Evolutionary conservation across 1,284 basidiomycete species (phyloP).

Genomic region (Papiliotrema laurentii): DNA sequence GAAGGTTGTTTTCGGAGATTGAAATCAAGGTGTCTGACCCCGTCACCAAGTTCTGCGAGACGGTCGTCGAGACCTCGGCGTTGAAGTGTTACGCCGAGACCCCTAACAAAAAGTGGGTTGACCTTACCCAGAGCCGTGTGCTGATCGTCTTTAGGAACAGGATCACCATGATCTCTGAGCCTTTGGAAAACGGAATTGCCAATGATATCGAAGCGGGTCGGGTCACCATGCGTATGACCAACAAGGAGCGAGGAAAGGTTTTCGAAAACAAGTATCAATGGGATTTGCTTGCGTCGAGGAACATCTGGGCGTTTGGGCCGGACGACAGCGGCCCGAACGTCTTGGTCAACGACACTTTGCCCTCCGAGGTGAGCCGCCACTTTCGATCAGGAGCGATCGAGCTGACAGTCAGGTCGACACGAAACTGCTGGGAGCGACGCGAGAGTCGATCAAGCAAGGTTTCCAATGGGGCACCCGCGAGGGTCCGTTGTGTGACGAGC

Average conservation of each 20-base stretch:
- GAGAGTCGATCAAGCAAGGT: conserved; percentile 94
- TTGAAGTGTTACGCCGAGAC: conserved; percentile 98
- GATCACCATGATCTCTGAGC: conserved; percentile 96
- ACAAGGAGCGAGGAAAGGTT: conserved; percentile 87
- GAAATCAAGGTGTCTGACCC: conserved; percentile 99
- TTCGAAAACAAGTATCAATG: conserved; percentile 96
- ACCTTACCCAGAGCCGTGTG: neutral
- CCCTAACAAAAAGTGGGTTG: conserved; percentile 89
- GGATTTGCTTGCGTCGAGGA: conserved; percentile 94
- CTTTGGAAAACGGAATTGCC: conserved; percentile 85
- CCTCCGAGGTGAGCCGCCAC: conserved; percentile 66
- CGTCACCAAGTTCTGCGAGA: conserved; percentile 97
- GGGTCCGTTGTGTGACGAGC: conserved; percentile 96
- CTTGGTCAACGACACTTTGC: conserved; percentile 90
- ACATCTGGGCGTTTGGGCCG: conserved; percentile 99
- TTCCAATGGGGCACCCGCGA: conserved; percentile 99
- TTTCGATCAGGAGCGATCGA: neutral
- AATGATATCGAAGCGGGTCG: conserved; percentile 89
- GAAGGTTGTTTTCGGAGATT: conserved; percentile 90
- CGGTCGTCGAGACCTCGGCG: conserved; percentile 95
- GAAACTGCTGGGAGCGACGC: conserved; percentile 80
- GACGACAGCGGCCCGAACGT: conserved; percentile 93
- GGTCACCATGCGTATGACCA: conserved; percentile 86
- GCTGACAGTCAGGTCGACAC: conserved; percentile 70
- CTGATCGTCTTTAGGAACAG: conserved; percentile 63